phyloP scores from a whole-genome alignment of 1,284 basidiomycete species.

The Leccinum griseonigrum region DNA sequence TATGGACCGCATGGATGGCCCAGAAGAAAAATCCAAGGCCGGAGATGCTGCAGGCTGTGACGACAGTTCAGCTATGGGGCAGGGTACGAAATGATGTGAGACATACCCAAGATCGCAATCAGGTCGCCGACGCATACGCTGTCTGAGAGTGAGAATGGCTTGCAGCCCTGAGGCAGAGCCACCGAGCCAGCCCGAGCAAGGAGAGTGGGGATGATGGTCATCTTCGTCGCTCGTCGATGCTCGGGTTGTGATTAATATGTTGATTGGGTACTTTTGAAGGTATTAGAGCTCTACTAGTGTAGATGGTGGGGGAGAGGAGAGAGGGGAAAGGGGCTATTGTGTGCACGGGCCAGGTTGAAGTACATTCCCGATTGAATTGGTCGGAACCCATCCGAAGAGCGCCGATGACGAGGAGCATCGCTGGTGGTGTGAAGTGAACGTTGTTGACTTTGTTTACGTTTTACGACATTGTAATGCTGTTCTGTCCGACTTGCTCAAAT shows the following conservation, averaged over 20 bases:
- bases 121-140: constrained; percentile 26
- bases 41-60: constrained; percentile 17
- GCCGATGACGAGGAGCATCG: too few relatives aligned
- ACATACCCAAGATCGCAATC: constrained; percentile 22
- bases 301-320: background rate
- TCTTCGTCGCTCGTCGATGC: constrained; percentile 2
- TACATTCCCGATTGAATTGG: background rate
- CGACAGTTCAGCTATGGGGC: background rate
- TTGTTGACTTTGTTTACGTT: background rate
- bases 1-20: constrained; percentile 21
- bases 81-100: background rate
- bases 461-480: constrained; percentile 69
- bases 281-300: background rate
- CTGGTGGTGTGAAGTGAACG: too few relatives aligned
- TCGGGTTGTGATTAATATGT: too few relatives aligned
- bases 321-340: background rate
- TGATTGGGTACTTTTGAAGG: background rate
- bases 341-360: too few relatives aligned
- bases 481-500: constrained; percentile 96
- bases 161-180: constrained; percentile 6
- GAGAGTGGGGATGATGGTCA: constrained; percentile 1
- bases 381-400: background rate
- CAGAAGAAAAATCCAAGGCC: constrained; percentile 21
- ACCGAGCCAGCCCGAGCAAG: background rate
- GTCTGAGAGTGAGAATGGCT: constrained; percentile 10